Evolutionary conservation across 2,329 filamentous ascomycete genomes (phyloP).

Genomic region (Trichoderma brevicompactum): DNA sequence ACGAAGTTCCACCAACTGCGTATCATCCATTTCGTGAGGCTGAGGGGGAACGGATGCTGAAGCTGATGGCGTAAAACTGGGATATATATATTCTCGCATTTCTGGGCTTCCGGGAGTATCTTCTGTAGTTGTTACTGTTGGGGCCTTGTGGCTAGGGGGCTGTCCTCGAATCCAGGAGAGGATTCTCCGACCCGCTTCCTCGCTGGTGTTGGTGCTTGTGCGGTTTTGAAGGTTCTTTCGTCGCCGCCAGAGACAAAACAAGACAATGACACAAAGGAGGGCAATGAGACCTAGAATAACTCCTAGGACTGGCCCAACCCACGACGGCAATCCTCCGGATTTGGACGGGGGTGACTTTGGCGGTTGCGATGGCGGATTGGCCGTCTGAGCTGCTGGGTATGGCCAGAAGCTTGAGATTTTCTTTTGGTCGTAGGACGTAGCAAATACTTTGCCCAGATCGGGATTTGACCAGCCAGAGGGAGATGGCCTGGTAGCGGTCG

Average conservation of each 20-base stretch:
- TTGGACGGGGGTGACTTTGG: slow-evolving; percentile 30
- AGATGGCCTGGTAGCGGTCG: slow-evolving; percentile 68
- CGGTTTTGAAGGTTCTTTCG: slow-evolving; percentile 47
- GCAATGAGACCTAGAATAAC: slow-evolving; percentile 64
- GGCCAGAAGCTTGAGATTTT: slow-evolving; percentile 66
- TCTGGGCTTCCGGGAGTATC: slow-evolving; percentile 48
- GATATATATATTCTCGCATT: slow-evolving; percentile 43
- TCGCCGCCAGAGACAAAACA: slow-evolving; percentile 58
- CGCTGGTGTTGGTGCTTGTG: slow-evolving; percentile 47
- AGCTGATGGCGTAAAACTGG: slow-evolving; percentile 17
- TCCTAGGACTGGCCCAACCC: slow-evolving; percentile 65
- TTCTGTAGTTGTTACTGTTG: slow-evolving; percentile 51
- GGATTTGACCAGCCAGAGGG: slow-evolving; percentile 59
- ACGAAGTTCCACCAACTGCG: slow-evolving; percentile 56
- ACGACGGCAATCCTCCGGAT: slow-evolving; percentile 52
- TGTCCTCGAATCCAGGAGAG: slow-evolving; percentile 58
- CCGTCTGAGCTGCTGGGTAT: slow-evolving; percentile 49
- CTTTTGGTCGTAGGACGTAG: slow-evolving; percentile 56
- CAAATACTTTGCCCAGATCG: slow-evolving; percentile 59
- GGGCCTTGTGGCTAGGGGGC: slow-evolving; percentile 47
- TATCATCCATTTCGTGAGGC: slow-evolving; percentile 50
- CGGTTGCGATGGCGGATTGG: slow-evolving; percentile 29
- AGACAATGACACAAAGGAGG: slow-evolving; percentile 55
- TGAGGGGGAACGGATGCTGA: slow-evolving; percentile 11
- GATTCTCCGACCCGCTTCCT: slow-evolving; percentile 54